Evolutionary conservation across 179 eudicot genomes (phyloP), one percentile per base, ranked within the genome.

Genomic region (Gypsophila paniculata): DNA sequence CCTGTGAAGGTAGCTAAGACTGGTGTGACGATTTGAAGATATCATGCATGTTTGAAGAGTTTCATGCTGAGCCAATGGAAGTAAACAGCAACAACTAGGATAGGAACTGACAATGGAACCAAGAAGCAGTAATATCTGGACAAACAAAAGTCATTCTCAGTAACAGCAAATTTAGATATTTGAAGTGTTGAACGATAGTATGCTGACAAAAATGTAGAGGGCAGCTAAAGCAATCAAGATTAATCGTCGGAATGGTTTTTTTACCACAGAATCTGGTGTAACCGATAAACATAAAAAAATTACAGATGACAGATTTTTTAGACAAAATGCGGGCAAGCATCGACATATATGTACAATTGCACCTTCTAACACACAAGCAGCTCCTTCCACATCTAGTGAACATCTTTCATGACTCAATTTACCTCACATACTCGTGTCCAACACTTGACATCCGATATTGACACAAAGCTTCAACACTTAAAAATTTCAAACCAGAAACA

Each of bases 31-130:
- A 36, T 7, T 14, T 59, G 36, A 57, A 17, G 0, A 49, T 18
- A 6, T 86, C 80, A 88, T 38, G 96, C 90, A 49, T 86, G 90
- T 80, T 86, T 89, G 81, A 89, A 93, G 67, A 89, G 80, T 71
- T 93, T 93, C 98, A 91, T 91, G 80, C 89, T 87, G 65, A 93
- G 89, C 98, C 97, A 91, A 55, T 91, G 96, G 58, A 91, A 86
- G 80, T 93, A 93, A 8, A 93, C 85, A 8, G 90, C 87, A 53
- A 88, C 87, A 54, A 89, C 42, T 7, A 91, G 84, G 65, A 93
- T 60, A 12, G 93, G 91, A 18, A 86, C 84, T 10, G 93, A 84
- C 80, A 89, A 77, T 23, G 96, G 91, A 75, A 89, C 90, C 86
- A 93, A 68, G 75, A 89, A 85, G 82, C 89, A 87, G 79, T 93